These are phyloP conservation scores for Phyllachora maydis DNA, from an alignment of 2,329 filamentous ascomycete genomes.

Conservation along the genomic window DNA sequence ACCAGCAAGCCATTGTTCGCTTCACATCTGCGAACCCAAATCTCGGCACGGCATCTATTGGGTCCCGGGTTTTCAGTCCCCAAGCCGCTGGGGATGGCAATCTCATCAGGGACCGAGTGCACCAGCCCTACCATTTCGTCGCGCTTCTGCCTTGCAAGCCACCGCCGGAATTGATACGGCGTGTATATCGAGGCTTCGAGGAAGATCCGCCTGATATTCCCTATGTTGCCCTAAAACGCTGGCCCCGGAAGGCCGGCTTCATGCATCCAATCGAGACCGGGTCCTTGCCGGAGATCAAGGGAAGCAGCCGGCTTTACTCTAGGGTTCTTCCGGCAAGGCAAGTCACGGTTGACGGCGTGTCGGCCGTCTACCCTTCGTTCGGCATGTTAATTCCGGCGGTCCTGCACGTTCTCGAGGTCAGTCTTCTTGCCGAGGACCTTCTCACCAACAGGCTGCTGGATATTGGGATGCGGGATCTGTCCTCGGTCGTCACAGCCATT, in stretches of 20 bases:
- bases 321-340: constrained; percentile 21
- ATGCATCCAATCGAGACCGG: constrained; percentile 19
- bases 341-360: constrained; percentile 28
- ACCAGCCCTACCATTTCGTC: constrained; percentile 19
- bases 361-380: constrained; percentile 21
- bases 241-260: constrained; percentile 36
- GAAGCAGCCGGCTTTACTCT: constrained; percentile 22
- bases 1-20: constrained; percentile 20
- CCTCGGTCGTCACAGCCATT: constrained; percentile 46
- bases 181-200: constrained; percentile 14
- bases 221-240: constrained; percentile 25
- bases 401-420: constrained; percentile 44
- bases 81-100: constrained; percentile 1
- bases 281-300: too few relatives aligned
- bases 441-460: constrained; percentile 28
- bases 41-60: constrained; percentile 12
- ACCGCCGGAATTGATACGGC: constrained; percentile 14
- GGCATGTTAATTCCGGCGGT: constrained; percentile 53
- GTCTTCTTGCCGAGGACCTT: constrained; percentile 41
- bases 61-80: constrained; percentile 2
- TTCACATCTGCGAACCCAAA: constrained; percentile 10
- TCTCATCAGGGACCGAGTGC: constrained; percentile 17
- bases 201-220: constrained; percentile 19
- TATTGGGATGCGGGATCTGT: constrained; percentile 29
- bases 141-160: constrained; percentile 23